Conservation (phyloP, 2,329 filamentous ascomycete genomes). For the Beauveria scarabaeidicola region DNA sequence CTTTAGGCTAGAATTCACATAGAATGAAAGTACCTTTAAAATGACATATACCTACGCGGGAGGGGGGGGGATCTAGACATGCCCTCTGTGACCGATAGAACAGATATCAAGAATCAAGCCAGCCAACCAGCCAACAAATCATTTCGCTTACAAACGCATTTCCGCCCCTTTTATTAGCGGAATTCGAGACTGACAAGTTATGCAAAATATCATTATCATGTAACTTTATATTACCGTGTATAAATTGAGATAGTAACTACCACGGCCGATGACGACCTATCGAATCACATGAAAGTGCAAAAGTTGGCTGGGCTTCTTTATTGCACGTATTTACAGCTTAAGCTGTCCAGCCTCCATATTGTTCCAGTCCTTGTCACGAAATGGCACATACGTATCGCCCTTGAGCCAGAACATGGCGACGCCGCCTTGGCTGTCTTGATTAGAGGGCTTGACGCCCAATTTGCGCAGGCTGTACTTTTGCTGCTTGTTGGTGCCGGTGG, state of each 20-base stretch:
- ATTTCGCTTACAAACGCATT: too few relatives aligned
- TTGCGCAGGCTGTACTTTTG: conserved; percentile 67
- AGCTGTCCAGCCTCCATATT: conserved; percentile 57
- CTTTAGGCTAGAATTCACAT: too few relatives aligned
- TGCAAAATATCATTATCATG: too few relatives aligned
- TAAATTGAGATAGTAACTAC: background rate
- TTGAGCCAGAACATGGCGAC: conserved; percentile 58
- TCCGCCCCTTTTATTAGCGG: too few relatives aligned
- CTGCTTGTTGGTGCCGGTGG: conserved; percentile 83
- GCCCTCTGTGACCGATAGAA: too few relatives aligned
- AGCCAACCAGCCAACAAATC: too few relatives aligned
- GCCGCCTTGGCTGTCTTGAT: conserved; percentile 16
- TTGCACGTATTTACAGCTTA: conserved; percentile 46
- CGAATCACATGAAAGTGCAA: background rate
- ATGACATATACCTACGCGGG: too few relatives aligned
- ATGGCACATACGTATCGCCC: conserved; percentile 57
- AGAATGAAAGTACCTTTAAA: too few relatives aligned
- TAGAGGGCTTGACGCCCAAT: conserved; percentile 60
- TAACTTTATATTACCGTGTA: too few relatives aligned
- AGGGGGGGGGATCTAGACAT: too few relatives aligned
- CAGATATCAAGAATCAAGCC: too few relatives aligned
- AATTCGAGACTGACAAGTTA: too few relatives aligned
- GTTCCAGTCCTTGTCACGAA: conserved; percentile 60
- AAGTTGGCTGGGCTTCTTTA: background rate
- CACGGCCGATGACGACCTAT: background rate